A percentile compares a stretch with the other conserved stretches of the same genome.
phyloP scores from a whole-genome alignment of 768 basidiomycete species.

The Mycena haematopus region DNA sequence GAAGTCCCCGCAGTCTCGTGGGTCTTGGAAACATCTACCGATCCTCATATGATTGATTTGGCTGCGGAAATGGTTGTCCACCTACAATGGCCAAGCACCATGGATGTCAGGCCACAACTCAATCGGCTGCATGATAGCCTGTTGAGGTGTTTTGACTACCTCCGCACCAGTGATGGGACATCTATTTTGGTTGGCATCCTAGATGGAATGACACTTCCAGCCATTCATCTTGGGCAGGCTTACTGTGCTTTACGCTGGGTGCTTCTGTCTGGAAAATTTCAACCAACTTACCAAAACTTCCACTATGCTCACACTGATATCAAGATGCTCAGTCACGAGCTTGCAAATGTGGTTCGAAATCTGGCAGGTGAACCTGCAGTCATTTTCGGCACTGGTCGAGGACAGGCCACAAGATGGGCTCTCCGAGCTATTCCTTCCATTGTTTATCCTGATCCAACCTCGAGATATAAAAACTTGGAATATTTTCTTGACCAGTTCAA shows the following conservation, averaged over 20 bases:
- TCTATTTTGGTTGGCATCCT: not conserved
- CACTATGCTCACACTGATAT: not conserved
- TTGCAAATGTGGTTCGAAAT: not conserved
- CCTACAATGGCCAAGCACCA: slow-evolving; percentile 1
- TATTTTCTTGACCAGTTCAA: not conserved
- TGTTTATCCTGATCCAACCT: not conserved
- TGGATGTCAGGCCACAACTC: not conserved
- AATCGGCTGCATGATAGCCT: not conserved
- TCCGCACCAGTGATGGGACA: not conserved
- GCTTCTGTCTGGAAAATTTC: not conserved
- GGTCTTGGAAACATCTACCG: slow-evolving; percentile 7
- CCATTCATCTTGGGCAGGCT: not conserved
- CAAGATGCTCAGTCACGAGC: not conserved
- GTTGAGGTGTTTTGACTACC: not conserved
- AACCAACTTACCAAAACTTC: not conserved
- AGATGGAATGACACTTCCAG: not conserved
- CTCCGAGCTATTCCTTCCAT: not conserved
- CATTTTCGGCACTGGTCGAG: not conserved
- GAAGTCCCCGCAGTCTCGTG: slow-evolving; percentile 8
- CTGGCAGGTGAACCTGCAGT: not conserved
- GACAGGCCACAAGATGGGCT: not conserved
- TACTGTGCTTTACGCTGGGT: slow-evolving; percentile 1
- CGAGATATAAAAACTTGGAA: not conserved
- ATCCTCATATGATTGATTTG: not conserved
- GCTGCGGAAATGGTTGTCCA: not conserved